Evolutionary conservation across 148 eudicot genomes (phyloP), one percentile per base, ranked within the genome.

Genomic region (Cornus florida): DNA sequence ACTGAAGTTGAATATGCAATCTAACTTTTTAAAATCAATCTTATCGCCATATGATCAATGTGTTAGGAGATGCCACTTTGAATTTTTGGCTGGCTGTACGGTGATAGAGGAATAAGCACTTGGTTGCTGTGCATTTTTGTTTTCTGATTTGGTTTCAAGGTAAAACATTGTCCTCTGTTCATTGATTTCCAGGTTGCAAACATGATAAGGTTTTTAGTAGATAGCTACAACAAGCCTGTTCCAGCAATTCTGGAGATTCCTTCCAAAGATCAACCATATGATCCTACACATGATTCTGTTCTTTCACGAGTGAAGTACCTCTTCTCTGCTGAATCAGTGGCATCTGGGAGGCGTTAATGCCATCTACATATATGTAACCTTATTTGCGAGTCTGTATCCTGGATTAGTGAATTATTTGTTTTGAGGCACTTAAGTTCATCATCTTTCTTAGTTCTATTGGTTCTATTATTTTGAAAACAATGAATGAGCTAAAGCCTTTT

Each of bases 191-290:
- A 95, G 98, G 85, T 95, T 74, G 98, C 98, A 75, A 95, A 95
- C 82, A 95, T 95, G 98, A 88, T 95, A 71, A 90, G 98, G 80
- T 89, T 90, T 83, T 41, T 93, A 62, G 98, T 95, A 9, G 98
- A 95, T 84, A 91, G 98, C 93, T 95, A 95, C 86, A 95, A 92
- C 91, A 91, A 89, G 75, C 96, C 98, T 62, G 87, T 95, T 72
- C 98, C 98, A 0, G 98, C 98, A 78, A 95, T 95, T 75, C 81
- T 95, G 84, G 98, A 95, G 87, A 95, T 95, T 77, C 98, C 98
- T 10, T 95, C 98, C 31, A 95, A 95, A 92, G 97, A 93, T 83
- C 97, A 91, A 85, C 98, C 98, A 60, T 95, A 95, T 38, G 98
- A 95, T 83, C 96, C 98, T 50, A 82, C 93, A 46, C 98, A 93